Evolutionary conservation across 1,284 basidiomycete genomes (phyloP), one percentile per base, ranked within the genome.

Genomic region (Veloboletus limbatus): DNA sequence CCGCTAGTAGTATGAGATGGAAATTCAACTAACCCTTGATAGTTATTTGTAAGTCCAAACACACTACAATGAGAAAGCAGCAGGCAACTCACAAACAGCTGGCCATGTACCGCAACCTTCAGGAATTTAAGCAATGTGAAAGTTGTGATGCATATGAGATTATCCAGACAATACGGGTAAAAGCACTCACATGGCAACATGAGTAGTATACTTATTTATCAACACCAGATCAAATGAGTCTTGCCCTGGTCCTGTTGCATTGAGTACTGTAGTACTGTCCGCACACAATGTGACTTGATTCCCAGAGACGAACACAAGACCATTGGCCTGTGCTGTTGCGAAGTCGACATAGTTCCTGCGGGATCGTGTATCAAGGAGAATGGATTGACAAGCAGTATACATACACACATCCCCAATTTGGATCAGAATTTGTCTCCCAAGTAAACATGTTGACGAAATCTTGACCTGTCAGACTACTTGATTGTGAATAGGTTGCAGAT

Each of bases 101-200:
- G 70, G 69, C 70, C 70, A 71, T 20, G 67, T 69, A 1, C 62
- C 66, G 44, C 68, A 71, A 18, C 68, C 68, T 38, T 65, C 55
- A 1, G 68, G 68, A 67, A 69, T 71, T 45, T 71, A 69, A 2
- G 25, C 51, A 13, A 69, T 62, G 40, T 69, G 65, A 24, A 70
- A 64, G 22, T 69, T 68, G 27, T 13, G 8, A 31, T 30, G 20
- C 0, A 6, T 1, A 2, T 45, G 27, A 56, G 43, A 28, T 31
- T 0, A 13, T 24, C 8, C n/a, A 17, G 6, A 28, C 1, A 18
- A 20, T 3, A 2, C 9, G 11, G 6, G 22, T 9, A 4, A 30
- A 28, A 20, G 10, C 6, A 43, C 60, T 13, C 50, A 54, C 68
- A 72, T 58, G 36, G 65, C 65, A 17, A 69, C 66, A 26, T 70